phyloP scores from a whole-genome alignment of 2,329 filamentous ascomycete genomes.

The Penicillium olsonii region DNA sequence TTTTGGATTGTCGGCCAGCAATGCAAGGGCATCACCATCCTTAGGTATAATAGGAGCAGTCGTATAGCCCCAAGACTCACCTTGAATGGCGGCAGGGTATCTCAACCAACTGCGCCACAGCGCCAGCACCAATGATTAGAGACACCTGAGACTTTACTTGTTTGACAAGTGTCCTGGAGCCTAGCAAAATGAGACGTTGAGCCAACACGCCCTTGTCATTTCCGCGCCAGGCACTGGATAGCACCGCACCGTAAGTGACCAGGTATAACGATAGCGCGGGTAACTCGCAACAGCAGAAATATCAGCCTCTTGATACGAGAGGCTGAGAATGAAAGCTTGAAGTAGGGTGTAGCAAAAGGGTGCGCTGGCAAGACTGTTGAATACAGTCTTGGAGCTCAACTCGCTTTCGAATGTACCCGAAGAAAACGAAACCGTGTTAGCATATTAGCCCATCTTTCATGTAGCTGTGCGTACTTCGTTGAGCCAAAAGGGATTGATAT shows the following conservation, averaged over 20 bases:
- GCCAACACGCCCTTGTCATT: background rate
- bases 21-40: background rate
- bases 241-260: background rate
- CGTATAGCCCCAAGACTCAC: background rate
- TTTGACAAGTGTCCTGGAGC: background rate
- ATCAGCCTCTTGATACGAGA: background rate
- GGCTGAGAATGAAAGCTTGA: background rate
- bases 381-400: background rate
- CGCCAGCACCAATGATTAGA: background rate
- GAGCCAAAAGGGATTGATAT: constrained; percentile 17
- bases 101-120: background rate
- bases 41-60: background rate
- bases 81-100: background rate
- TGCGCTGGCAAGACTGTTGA: background rate
- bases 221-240: background rate
- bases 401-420: background rate
- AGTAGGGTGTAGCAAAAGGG: background rate
- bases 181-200: background rate
- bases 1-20: background rate
- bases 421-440: background rate
- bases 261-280: background rate
- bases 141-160: background rate
- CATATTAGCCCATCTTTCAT: background rate
- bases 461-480: background rate
- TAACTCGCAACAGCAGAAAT: background rate